These are phyloP conservation scores for Ceratocystis cacaofunesta DNA, from an alignment of 2,329 filamentous ascomycete genomes.

Conservation along the genomic window DNA sequence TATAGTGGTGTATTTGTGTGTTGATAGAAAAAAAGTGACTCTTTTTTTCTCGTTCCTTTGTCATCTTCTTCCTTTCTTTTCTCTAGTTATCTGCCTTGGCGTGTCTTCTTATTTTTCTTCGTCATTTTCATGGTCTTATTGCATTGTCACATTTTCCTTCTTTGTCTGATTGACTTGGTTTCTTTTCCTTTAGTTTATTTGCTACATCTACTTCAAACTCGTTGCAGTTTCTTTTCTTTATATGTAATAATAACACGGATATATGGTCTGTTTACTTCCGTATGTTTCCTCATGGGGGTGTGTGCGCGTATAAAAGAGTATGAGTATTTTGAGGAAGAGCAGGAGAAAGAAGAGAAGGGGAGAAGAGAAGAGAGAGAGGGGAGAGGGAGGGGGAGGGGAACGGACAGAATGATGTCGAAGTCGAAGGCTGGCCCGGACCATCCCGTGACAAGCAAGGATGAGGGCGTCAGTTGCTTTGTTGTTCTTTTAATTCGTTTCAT, in stretches of 20 bases:
- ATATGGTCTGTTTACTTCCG: background rate
- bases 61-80: background rate
- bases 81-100: background rate
- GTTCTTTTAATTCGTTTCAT: background rate
- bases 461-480: too few species aligned
- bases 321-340: background rate
- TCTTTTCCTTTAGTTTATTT: background rate
- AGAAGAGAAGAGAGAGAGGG: background rate
- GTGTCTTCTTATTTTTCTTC: conserved; percentile 2
- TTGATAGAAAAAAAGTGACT: background rate
- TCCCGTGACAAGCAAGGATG: background rate
- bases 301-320: background rate
- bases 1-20: background rate
- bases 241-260: background rate
- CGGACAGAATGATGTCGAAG: background rate
- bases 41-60: conserved; percentile 4
- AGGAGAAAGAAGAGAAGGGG: background rate
- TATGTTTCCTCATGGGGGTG: background rate
- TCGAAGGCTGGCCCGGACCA: background rate
- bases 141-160: background rate
- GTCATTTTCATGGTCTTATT: conserved; percentile 1
- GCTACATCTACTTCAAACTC: background rate
- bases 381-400: background rate
- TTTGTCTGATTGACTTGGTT: background rate
- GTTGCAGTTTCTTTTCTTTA: too few species aligned